Percentiles rank a stretch among this genome's conserved stretches.
These are phyloP conservation scores for Xanthoparmelia taractica DNA, from an alignment of 495 filamentous ascomycete genomes.

Conservation along the genomic window DNA sequence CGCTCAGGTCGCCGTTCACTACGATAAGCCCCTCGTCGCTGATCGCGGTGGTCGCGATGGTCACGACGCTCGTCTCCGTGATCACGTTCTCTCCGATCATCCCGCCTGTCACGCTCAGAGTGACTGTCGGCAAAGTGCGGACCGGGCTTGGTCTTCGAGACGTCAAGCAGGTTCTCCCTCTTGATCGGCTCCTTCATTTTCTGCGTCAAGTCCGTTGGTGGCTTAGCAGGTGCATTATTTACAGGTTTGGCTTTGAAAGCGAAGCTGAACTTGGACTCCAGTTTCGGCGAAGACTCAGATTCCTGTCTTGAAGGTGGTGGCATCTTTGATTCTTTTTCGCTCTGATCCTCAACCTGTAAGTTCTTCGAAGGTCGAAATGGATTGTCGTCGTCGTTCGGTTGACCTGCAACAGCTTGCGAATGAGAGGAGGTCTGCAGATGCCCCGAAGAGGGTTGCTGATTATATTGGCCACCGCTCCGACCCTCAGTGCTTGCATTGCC, in stretches of 20 bases:
- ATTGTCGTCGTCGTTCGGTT: conserved; percentile 49
- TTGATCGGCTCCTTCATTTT: conserved; percentile 55
- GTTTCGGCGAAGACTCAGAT: conserved; percentile 44
- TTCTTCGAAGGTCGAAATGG: conserved; percentile 57
- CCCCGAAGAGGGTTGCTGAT: conserved; percentile 26
- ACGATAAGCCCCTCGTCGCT: conserved; percentile 36
- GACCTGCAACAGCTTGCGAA: conserved; percentile 24
- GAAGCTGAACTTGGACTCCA: conserved; percentile 76
- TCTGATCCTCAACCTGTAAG: conserved; percentile 54
- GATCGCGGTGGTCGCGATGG: conserved; percentile 30
- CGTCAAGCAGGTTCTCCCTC: conserved; percentile 25
- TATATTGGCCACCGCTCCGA: conserved; percentile 38
- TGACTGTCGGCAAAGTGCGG: conserved; percentile 32
- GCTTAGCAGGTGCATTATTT: conserved; percentile 51
- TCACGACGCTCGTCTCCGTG: conserved; percentile 32
- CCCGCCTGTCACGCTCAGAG: conserved; percentile 43
- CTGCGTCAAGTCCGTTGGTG: conserved; percentile 60
- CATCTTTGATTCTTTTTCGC: conserved; percentile 42
- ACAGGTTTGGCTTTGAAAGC: conserved; percentile 70
- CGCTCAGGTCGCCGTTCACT: conserved; percentile 29
- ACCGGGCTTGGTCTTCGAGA: conserved; percentile 32
- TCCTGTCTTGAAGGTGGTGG: conserved; percentile 43
- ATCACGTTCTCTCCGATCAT: conserved; percentile 45
- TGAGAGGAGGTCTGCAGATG: conserved; percentile 30
- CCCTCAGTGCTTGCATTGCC: conserved; percentile 30